Evolutionary conservation across 208 protist genomes (phyloP), one percentile per base, ranked within the genome.

Genomic region (Leishmania lainsoni): DNA sequence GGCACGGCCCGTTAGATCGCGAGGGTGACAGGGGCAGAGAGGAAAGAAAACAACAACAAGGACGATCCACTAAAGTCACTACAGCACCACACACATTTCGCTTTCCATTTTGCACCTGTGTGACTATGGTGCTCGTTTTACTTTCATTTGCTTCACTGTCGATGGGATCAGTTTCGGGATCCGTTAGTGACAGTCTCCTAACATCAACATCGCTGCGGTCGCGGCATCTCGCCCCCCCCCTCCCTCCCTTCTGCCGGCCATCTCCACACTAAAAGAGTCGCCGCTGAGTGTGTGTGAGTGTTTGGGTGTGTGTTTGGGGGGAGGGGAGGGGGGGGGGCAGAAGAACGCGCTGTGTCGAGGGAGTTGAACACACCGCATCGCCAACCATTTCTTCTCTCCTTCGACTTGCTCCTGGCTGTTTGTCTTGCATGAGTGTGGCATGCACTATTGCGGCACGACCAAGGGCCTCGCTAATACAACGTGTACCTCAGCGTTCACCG

Each of bases 51-150:
- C 22, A 61, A 10, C 26, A 52, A 9, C 48, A 56, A 48, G 51
- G 32, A 45, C 72, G 22, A 42, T 76, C 72, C 51, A 59, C 72
- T 76, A 76, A 61, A 32, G 22, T 76, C n/a, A 32, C 72, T 58
- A 76, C 72, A 48, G 29, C 14, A 61, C 72, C 69, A n/a, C 69
- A 35, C 48, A 22, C 22, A 35, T 45, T 26, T 54, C 1, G 26
- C 32, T 6, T 20, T 0, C 1, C 48, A 17, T 22, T 45, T 10
- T 26, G 26, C 39, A 0, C 20, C 22, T 26, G 6, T 54, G 42
- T 26, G 69, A 5, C 52, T 29, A 26, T 65, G 22, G 22, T 10
- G 8, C 26, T 10, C 6, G 59, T n/a, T 17, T 8, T 49, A 39
- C 66, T 49, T 14, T 49, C 8, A 12, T 65, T 65, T 22, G 42